Base-by-base conservation (phyloP, 371 early-diverging fungal species). In the Homolaphlyctis polyrhiza region DNA sequence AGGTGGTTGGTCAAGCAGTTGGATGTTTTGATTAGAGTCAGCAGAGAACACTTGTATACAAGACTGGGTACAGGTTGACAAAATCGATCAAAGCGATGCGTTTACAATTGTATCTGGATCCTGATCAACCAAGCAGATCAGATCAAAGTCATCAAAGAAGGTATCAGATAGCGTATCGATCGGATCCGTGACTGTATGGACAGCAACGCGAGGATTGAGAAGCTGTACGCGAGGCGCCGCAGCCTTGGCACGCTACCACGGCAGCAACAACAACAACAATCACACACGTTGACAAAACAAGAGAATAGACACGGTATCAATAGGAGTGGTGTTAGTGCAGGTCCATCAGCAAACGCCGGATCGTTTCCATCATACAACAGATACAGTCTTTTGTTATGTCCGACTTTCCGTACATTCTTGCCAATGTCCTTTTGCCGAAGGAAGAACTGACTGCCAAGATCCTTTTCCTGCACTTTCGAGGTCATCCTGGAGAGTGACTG, bases 391-490 rank as follows among this genome's bases (percentile, higher is more conserved):
- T n/a, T n/a, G n/a, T n/a, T n/a, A n/a, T n/a, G n/a, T n/a, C n/a
- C n/a, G n/a, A n/a, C n/a, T n/a, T n/a, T n/a, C n/a, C 72, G 69
- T 77, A 85, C 93, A 71, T 85, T 91, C 36, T 75, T 83, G 21
- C 91, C 92, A 57, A 90, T 58, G 64, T 87, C 84, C 13, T 52
- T 69, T 32, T 79, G 75, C 0, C 73, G 66, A 21, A 89, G 57
- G 43, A 93, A 87, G 66, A 93, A 94, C 60, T 93, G 92, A 2
- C 87, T 75, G 1, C 89, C 90, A n/a, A 95, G 75, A 62, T 93
- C 93, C 28, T 76, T 66, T 33, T 72, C 74, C 0, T 63, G 70
- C 1, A 94, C 90, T 0, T 51, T 48, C 45, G 13, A 70, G 68
- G 35, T 79, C 74, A 60, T 93, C 95, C 32, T 85, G 60, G 0